Evolutionary conservation across 129 eudicot genomes (phyloP).

Genomic region (Saposhnikovia divaricata): DNA sequence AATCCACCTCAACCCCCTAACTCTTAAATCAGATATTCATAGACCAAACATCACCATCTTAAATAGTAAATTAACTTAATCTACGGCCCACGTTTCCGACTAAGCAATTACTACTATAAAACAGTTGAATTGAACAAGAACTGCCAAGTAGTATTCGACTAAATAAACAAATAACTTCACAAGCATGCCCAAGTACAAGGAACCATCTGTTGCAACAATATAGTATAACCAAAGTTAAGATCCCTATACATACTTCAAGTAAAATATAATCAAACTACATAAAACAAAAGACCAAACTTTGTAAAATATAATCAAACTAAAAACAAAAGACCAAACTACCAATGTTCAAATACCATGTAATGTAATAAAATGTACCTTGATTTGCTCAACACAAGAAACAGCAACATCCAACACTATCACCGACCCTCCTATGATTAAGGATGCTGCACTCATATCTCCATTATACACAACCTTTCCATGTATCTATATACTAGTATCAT

Average conservation of each 20-base stretch:
- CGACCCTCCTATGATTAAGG: constrained; percentile 48
- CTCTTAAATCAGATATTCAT: background rate
- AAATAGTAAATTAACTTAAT: constrained; percentile 8
- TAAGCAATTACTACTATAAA: background rate
- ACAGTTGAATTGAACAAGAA: constrained; percentile 2
- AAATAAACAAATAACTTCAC: constrained; percentile 5
- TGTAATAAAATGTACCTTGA: constrained; percentile 27
- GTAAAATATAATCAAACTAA: constrained; percentile 11
- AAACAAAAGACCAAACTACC: constrained; percentile 7
- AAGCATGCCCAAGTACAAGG: constrained; percentile 24
- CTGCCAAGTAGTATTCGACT: constrained; percentile 5
- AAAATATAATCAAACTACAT: constrained; percentile 9
- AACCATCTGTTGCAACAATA: constrained; percentile 1
- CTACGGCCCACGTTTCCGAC: constrained; percentile 17
- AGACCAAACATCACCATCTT: background rate
- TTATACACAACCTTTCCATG: background rate
- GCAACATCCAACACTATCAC: constrained; percentile 31
- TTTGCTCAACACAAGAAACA: constrained; percentile 17
- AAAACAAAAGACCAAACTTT: constrained; percentile 6
- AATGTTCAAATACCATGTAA: constrained; percentile 14
- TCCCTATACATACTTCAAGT: constrained; percentile 14
- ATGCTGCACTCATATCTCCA: constrained; percentile 3
- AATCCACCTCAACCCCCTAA: constrained; percentile 24
- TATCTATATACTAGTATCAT: background rate
- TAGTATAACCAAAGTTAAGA: constrained; percentile 4